These are phyloP conservation scores for Podaxis sp. DNA, from an alignment of 768 basidiomycete species.

Conservation along the genomic window DNA sequence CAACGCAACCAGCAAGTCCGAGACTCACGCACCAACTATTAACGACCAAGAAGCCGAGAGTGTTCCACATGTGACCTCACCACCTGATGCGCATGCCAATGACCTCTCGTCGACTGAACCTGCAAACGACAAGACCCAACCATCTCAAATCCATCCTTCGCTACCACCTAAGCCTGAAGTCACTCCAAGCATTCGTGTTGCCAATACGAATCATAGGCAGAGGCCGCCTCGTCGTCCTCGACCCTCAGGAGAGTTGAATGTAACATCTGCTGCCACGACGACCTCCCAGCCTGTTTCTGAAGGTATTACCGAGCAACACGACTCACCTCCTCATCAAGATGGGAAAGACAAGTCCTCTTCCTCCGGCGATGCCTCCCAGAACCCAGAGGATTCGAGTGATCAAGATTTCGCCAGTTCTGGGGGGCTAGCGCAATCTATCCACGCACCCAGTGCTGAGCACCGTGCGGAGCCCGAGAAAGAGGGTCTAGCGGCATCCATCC, in stretches of 20 bases:
- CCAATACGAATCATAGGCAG: not conserved
- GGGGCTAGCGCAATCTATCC: conserved; percentile 22
- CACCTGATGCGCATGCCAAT: not conserved
- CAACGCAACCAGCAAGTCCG: not conserved
- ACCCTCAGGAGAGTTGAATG: not conserved
- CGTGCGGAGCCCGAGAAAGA: conserved; percentile 14
- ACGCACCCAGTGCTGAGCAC: conserved; percentile 17
- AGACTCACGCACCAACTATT: not conserved
- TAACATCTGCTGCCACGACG: not conserved
- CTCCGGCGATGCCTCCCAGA: not conserved
- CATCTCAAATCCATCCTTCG: not conserved
- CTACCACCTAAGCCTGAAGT: conserved; percentile 5
- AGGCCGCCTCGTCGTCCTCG: not conserved
- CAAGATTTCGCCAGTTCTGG: conserved; percentile 6
- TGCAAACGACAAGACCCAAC: not conserved
- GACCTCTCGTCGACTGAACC: not conserved
- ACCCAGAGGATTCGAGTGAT: conserved; percentile 16
- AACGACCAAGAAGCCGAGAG: not conserved
- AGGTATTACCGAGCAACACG: not conserved
- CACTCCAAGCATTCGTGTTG: not conserved
- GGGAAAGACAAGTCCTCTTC: not conserved
- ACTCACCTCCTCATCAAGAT: not conserved
- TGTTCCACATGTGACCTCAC: not conserved
- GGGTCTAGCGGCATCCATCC: conserved; percentile 51
- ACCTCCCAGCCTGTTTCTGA: not conserved